phyloP scores from a whole-genome alignment of 495 filamentous ascomycete species.

The Corynascus novoguineensis region DNA sequence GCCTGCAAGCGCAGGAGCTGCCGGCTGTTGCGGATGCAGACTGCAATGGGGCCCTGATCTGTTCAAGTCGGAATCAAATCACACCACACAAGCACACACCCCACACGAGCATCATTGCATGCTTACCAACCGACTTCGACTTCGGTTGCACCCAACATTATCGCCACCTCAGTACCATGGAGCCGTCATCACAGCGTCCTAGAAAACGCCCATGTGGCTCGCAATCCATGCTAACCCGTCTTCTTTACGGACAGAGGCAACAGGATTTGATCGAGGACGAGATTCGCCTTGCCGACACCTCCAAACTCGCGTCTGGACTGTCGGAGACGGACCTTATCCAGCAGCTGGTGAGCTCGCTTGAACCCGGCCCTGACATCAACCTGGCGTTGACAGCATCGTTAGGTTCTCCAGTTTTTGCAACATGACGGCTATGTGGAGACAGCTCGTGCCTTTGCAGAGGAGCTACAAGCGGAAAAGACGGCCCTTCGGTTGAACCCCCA shows the following conservation, averaged over 20 bases:
- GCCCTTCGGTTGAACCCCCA: constrained; percentile 54
- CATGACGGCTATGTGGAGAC: constrained; percentile 98
- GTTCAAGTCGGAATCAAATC: too few relatives aligned
- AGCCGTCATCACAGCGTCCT: neutral
- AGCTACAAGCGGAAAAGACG: constrained; percentile 66
- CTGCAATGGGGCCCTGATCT: neutral
- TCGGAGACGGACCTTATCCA: constrained; percentile 77
- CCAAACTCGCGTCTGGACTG: constrained; percentile 58
- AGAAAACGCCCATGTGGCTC: neutral
- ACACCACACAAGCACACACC: too few relatives aligned
- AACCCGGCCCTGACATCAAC: neutral
- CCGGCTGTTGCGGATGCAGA: neutral
- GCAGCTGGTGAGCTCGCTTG: constrained; percentile 44
- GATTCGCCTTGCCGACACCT: constrained; percentile 34
- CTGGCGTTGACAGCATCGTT: constrained; percentile 17
- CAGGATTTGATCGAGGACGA: constrained; percentile 45
- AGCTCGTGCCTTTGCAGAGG: constrained; percentile 78
- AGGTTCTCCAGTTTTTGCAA: constrained; percentile 82
- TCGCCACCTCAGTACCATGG: neutral
- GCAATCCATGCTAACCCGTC: neutral
- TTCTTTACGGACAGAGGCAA: constrained; percentile 49
- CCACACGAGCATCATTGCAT: neutral
- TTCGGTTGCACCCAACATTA: neutral
- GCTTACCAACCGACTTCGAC: neutral
- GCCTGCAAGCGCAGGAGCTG: neutral